A percentile compares a stretch with the other conserved stretches of the same genome.
Evolutionary conservation across 805 yeast genomes (phyloP).

Genomic region (Ogataea sp.): DNA sequence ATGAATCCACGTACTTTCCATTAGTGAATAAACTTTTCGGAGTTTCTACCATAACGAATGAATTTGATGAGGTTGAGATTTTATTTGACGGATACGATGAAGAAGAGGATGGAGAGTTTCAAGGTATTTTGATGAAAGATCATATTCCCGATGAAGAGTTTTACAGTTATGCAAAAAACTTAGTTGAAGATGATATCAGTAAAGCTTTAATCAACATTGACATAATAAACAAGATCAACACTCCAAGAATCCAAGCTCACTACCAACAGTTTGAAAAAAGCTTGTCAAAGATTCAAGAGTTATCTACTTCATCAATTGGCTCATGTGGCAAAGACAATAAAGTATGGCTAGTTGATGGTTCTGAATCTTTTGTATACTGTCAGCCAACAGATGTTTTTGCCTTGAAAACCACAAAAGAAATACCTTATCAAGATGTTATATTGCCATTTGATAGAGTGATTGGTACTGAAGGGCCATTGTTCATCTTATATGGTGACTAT

Average conservation of each 20-base stretch:
- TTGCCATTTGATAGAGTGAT: conserved; percentile 56
- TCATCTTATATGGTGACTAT: conserved; percentile 63
- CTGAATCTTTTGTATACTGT: conserved; percentile 40
- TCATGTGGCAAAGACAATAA: conserved; percentile 17
- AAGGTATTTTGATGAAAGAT: conserved; percentile 1
- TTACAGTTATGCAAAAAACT: conserved; percentile 13
- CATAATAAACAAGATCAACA: conserved; percentile 36
- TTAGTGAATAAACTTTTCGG: conserved; percentile 22
- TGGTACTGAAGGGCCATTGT: conserved; percentile 35
- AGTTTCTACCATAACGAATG: conserved; percentile 1
- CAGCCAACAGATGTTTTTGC: conserved; percentile 73
- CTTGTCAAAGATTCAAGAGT: neutral
- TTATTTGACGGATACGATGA: conserved; percentile 17
- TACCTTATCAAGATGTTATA: conserved; percentile 8
- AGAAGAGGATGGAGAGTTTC: conserved; percentile 20
- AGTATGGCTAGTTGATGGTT: conserved; percentile 43
- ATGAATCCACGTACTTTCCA: conserved; percentile 24
- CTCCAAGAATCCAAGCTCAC: conserved; percentile 63
- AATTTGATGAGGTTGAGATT: conserved; percentile 6
- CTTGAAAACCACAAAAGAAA: conserved; percentile 45
- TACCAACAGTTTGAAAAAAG: conserved; percentile 37
- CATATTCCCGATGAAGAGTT: conserved; percentile 18
- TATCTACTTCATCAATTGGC: conserved; percentile 15
- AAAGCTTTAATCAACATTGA: conserved; percentile 30
- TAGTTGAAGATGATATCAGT: conserved; percentile 6